A percentile compares a stretch with the other conserved stretches of the same genome.
phyloP scores from a whole-genome alignment of 768 basidiomycete species.

The Pisolithus albus region DNA sequence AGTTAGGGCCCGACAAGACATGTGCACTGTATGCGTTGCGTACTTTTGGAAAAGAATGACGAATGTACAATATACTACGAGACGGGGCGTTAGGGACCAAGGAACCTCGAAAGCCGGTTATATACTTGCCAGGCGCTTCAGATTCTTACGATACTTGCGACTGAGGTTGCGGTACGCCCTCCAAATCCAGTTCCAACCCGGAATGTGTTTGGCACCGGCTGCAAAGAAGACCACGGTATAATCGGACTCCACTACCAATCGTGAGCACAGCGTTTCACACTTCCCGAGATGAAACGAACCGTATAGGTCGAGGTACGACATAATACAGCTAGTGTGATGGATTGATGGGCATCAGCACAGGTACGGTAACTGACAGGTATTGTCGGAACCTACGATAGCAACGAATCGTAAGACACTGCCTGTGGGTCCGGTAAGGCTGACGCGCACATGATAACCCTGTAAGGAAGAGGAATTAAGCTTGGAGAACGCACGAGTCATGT shows the following conservation, averaged over 20 bases:
- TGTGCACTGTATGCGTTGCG: slow-evolving; percentile 14
- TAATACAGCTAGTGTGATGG: slow-evolving; percentile 48
- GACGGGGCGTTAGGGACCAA: slow-evolving; percentile 4
- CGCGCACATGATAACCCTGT: slow-evolving; percentile 79
- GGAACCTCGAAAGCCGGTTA: background rate
- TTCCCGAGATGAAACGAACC: slow-evolving; percentile 38
- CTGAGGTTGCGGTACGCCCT: slow-evolving; percentile 77
- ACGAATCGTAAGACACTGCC: slow-evolving; percentile 67
- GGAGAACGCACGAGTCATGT: background rate
- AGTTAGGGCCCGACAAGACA: slow-evolving; percentile 4
- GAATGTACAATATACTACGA: slow-evolving; percentile 79
- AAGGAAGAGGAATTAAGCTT: slow-evolving; percentile 3
- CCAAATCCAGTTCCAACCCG: slow-evolving; percentile 89
- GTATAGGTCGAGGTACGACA: slow-evolving; percentile 75
- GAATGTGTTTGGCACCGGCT: slow-evolving; percentile 66
- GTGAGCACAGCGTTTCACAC: background rate
- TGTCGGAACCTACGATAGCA: slow-evolving; percentile 53
- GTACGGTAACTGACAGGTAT: slow-evolving; percentile 2
- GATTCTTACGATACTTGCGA: slow-evolving; percentile 81
- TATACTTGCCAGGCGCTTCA: slow-evolving; percentile 66
- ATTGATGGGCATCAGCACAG: slow-evolving; percentile 2
- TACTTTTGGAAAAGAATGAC: slow-evolving; percentile 84
- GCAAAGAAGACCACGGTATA: slow-evolving; percentile 86
- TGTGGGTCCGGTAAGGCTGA: slow-evolving; percentile 78
- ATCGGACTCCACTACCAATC: slow-evolving; percentile 70